These are phyloP conservation scores for Atractiella rhizophila DNA, from an alignment of 768 basidiomycete species.

Conservation along the genomic window DNA sequence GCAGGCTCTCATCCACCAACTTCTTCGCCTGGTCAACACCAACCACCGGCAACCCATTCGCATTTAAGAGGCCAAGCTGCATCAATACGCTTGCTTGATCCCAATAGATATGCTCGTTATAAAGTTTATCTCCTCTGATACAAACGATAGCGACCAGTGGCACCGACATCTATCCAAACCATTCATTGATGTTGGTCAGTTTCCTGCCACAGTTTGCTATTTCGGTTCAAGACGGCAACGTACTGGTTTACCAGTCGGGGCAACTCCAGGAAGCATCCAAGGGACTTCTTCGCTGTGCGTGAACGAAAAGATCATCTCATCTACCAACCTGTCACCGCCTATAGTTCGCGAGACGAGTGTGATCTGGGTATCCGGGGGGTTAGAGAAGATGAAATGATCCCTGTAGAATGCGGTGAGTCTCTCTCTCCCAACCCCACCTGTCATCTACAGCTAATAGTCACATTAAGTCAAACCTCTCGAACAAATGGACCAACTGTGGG, in stretches of 20 bases:
- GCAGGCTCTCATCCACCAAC: conserved; percentile 19
- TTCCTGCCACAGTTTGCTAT: too few species aligned
- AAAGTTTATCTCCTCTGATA: conserved; percentile 30
- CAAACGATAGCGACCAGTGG: conserved; percentile 36
- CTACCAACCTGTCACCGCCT: conserved; percentile 27
- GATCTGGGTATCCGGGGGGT: conserved; percentile 27
- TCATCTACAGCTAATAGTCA: too few species aligned
- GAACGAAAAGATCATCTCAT: conserved; percentile 30
- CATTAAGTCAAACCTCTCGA: conserved; percentile 7
- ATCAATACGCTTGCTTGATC: conserved; percentile 29
- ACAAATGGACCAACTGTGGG: too few species aligned
- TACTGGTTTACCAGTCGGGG: background rate
- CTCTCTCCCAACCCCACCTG: conserved; percentile 32
- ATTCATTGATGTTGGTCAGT: too few species aligned
- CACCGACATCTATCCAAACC: conserved; percentile 27
- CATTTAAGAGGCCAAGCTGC: conserved; percentile 19
- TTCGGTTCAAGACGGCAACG: background rate
- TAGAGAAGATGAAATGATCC: conserved; percentile 17
- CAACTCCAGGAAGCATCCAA: conserved; percentile 5
- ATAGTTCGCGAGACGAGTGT: conserved; percentile 23
- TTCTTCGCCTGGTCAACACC: conserved; percentile 26
- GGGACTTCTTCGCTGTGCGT: conserved; percentile 11
- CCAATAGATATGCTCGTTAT: conserved; percentile 27
- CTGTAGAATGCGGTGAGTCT: conserved; percentile 30
- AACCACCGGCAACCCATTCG: conserved; percentile 20